Conservation (phyloP, 495 filamentous ascomycete species). For the Aspergillus leporis region DNA sequence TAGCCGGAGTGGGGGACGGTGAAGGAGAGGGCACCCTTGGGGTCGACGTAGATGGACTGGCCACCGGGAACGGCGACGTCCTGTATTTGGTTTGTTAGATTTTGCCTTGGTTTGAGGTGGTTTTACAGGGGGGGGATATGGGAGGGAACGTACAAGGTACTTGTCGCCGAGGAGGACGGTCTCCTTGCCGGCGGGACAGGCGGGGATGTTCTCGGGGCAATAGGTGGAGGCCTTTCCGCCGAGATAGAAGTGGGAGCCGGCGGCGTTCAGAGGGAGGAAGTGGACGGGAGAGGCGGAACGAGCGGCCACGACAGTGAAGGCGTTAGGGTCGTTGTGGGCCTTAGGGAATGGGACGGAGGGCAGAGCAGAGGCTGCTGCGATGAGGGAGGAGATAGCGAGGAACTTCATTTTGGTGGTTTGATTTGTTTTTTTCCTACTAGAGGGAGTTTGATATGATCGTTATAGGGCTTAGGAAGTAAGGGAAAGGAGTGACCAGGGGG, state of each 20-base stretch:
- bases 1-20: slow-evolving; percentile 59
- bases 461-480: background rate
- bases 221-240: slow-evolving; percentile 39
- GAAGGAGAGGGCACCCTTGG: slow-evolving; percentile 57
- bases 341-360: background rate
- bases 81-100: slow-evolving; percentile 20
- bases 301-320: slow-evolving; percentile 37
- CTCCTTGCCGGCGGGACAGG: slow-evolving; percentile 44
- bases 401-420: slow-evolving; percentile 9
- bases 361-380: slow-evolving; percentile 2
- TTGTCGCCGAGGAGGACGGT: slow-evolving; percentile 41
- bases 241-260: slow-evolving; percentile 40
- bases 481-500: background rate
- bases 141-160: slow-evolving; percentile 29
- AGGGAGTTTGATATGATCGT: background rate
- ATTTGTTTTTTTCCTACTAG: background rate
- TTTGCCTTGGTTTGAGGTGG: background rate
- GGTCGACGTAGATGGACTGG: slow-evolving; percentile 60
- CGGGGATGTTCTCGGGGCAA: slow-evolving; percentile 31
- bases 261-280: slow-evolving; percentile 38
- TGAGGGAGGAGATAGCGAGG: slow-evolving; percentile 8
- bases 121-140: background rate
- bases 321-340: background rate
- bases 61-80: slow-evolving; percentile 64
- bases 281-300: slow-evolving; percentile 49